A percentile compares a stretch with the other conserved stretches of the same genome.
Conservation (phyloP, 768 basidiomycete species). For the Lactarius vividus region DNA sequence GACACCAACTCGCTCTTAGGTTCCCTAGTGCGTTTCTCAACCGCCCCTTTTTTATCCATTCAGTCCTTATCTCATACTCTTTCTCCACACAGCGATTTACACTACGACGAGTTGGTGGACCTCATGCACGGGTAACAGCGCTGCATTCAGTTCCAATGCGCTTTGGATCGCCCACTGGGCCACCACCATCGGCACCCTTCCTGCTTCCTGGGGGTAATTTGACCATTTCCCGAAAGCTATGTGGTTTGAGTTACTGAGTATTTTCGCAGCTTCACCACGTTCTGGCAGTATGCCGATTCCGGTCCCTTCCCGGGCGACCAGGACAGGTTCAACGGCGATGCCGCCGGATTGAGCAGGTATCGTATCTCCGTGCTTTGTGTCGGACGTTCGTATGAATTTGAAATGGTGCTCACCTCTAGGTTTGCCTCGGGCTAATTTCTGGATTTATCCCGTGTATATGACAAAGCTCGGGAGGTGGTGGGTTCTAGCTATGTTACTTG, state of each 20-base stretch:
- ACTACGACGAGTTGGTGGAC: conserved; percentile 69
- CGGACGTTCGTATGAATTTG: not conserved
- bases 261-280: conserved; percentile 43
- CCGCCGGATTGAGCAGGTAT: conserved; percentile 42
- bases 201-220: conserved; percentile 45
- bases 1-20: conserved; percentile 20
- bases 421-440: not conserved
- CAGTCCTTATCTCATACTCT: not conserved
- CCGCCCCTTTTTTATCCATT: not conserved
- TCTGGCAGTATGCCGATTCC: conserved; percentile 61
- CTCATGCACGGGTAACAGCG: conserved; percentile 59
- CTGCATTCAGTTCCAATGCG: conserved; percentile 50
- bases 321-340: conserved; percentile 56
- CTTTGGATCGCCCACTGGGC: conserved; percentile 60
- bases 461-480: too few species aligned
- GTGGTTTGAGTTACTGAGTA: not conserved
- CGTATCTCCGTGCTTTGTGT: not conserved
- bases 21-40: conserved; percentile 39
- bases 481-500: too few species aligned
- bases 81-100: conserved; percentile 48
- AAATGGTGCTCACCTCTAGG: not conserved
- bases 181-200: conserved; percentile 50
- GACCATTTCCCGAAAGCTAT: not conserved
- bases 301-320: conserved; percentile 59
- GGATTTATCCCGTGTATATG: too few species aligned